Percentiles rank a stretch among this genome's conserved stretches.
These are phyloP conservation scores for Diaporthe amygdali DNA, from an alignment of 2,329 filamentous ascomycete genomes.

Conservation along the genomic window DNA sequence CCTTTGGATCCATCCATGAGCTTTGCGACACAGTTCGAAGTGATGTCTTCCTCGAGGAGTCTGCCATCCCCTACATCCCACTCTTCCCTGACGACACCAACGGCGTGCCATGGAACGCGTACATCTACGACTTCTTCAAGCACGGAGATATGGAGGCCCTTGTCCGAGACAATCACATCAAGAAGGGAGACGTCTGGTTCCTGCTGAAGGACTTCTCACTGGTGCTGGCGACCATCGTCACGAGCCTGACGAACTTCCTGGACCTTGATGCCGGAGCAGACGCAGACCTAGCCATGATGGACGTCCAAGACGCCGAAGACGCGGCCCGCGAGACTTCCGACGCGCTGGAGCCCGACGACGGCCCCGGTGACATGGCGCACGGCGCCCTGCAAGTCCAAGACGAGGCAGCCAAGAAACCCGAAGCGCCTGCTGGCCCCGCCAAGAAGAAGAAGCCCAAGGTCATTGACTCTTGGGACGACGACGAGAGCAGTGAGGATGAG, in stretches of 20 bases:
- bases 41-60: conserved; percentile 77
- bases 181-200: conserved; percentile 73
- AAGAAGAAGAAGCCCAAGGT: conserved; percentile 37
- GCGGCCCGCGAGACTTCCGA: conserved; percentile 44
- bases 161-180: conserved; percentile 69
- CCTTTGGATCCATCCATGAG: conserved; percentile 69
- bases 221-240: conserved; percentile 73
- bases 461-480: conserved; percentile 52
- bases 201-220: conserved; percentile 64
- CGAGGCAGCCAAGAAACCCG: conserved; percentile 33
- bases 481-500: conserved; percentile 38
- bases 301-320: conserved; percentile 45
- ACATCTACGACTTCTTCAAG: conserved; percentile 78
- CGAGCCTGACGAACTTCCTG: conserved; percentile 64
- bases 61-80: conserved; percentile 72
- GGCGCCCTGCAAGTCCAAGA: neutral
- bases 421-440: neutral
- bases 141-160: conserved; percentile 69
- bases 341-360: conserved; percentile 53
- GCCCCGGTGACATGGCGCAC: neutral
- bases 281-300: conserved; percentile 49
- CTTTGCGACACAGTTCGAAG: conserved; percentile 69
- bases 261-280: conserved; percentile 49
- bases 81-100: conserved; percentile 61
- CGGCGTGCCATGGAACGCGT: conserved; percentile 63